phyloP scores from a whole-genome alignment of 345 rosid species.

The Eucalyptus sp. region DNA sequence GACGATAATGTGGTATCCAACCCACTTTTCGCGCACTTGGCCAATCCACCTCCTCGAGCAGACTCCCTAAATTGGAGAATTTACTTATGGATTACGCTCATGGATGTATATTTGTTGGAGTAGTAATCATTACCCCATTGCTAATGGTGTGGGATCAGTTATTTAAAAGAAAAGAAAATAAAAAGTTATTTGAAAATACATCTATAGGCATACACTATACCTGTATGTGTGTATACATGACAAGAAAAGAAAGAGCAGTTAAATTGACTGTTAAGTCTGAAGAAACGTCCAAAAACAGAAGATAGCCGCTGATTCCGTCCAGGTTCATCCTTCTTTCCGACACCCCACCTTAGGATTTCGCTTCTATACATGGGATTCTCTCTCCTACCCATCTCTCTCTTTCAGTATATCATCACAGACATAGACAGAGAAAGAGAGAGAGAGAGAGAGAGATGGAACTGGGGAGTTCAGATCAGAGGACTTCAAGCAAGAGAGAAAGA shows the following conservation, averaged over 20 bases:
- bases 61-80: rapidly evolving
- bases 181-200: not conserved
- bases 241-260: not conserved
- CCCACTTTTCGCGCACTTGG: not conserved
- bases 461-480: constrained; percentile 10
- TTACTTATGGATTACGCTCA: not conserved
- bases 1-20: not conserved
- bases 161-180: not conserved
- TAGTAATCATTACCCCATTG: not conserved
- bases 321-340: not conserved
- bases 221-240: not conserved
- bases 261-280: not conserved
- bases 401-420: too few relatives aligned
- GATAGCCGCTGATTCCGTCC: not conserved
- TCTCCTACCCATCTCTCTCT: not conserved
- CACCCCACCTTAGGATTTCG: not conserved
- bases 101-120: not conserved
- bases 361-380: not conserved
- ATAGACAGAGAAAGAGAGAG: not conserved
- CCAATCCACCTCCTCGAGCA: not conserved
- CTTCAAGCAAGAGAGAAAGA: constrained; percentile 6
- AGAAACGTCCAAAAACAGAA: not conserved
- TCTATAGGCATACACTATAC: not conserved
- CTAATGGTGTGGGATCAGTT: not conserved
- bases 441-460: constrained; percentile 1